phyloP scores from a whole-genome alignment of 2,329 filamentous ascomycete genomes.

The Aspergillus sp. region DNA sequence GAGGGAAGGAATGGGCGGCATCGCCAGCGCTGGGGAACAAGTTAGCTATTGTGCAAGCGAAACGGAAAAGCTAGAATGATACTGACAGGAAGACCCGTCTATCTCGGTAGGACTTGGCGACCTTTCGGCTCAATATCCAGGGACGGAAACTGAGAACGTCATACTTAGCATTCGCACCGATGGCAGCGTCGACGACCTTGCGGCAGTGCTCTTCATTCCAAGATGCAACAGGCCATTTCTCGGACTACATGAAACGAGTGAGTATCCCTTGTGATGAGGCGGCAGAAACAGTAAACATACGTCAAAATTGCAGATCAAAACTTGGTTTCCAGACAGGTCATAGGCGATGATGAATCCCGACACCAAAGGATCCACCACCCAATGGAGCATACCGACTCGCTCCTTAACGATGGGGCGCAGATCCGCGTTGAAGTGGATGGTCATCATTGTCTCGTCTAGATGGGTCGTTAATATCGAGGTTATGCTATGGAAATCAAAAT shows the following conservation, averaged over 20 bases:
- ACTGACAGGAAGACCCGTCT: slow-evolving; percentile 23
- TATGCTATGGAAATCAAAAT: too few relatives aligned
- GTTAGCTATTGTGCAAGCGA: slow-evolving; percentile 15
- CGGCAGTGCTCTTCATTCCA: slow-evolving; percentile 28
- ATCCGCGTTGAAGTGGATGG: slow-evolving; percentile 45
- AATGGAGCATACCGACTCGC: slow-evolving; percentile 45
- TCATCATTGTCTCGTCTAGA: slow-evolving; percentile 47
- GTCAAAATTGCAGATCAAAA: slow-evolving; percentile 46
- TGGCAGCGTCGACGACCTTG: too few relatives aligned
- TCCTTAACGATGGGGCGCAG: slow-evolving; percentile 37
- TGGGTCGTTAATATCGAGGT: too few relatives aligned
- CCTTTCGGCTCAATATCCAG: too few relatives aligned
- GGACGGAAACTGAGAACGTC: too few relatives aligned
- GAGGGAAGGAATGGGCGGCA: slow-evolving; percentile 54
- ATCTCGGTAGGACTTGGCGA: too few relatives aligned
- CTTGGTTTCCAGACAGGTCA: slow-evolving; percentile 41
- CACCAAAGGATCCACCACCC: slow-evolving; percentile 43
- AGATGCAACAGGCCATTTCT: slow-evolving; percentile 32
- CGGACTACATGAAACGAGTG: slow-evolving; percentile 17
- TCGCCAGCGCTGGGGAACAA: slow-evolving; percentile 43
- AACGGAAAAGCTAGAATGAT: slow-evolving; percentile 19
- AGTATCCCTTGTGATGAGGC: too few relatives aligned
- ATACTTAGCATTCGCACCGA: too few relatives aligned
- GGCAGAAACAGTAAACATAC: slow-evolving; percentile 12
- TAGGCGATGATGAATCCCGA: slow-evolving; percentile 47